Conservation (phyloP, 2,329 filamentous ascomycete species). For the Tolypocladium amazonense region DNA sequence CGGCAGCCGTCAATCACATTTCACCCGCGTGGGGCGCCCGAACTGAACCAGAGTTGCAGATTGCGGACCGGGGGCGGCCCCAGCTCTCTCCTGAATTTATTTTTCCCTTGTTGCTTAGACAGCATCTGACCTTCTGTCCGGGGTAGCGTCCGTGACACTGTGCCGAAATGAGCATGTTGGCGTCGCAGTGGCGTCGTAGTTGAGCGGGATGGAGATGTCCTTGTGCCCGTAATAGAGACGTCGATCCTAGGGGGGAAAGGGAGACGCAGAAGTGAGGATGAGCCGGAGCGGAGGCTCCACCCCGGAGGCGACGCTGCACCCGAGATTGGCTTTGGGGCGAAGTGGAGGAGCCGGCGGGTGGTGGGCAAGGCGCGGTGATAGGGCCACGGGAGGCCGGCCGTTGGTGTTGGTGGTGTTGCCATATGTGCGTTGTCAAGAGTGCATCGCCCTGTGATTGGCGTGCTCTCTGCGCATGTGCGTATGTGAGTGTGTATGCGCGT, state of each 20-base stretch:
- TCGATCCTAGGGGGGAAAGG: no score
- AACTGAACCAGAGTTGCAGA: neutral
- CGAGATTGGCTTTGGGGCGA: neutral
- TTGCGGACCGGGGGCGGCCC: neutral
- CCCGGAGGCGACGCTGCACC: neutral
- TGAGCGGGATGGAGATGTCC: neutral
- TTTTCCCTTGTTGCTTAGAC: neutral
- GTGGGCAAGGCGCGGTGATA: neutral
- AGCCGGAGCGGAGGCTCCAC: neutral
- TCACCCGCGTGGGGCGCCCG: neutral
- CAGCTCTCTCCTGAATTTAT: neutral
- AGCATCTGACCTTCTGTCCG: neutral
- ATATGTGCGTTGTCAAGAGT: neutral
- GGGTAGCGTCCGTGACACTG: neutral
- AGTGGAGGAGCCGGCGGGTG: neutral
- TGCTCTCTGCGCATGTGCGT: neutral
- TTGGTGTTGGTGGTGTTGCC: neutral
- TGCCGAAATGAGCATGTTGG: neutral
- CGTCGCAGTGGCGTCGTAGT: neutral
- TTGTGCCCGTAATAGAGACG: neutral
- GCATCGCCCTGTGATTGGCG: neutral
- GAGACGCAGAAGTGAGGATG: neutral
- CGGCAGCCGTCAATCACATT: neutral
- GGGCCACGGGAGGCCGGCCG: neutral
- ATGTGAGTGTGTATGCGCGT: neutral